phyloP scores from a whole-genome alignment of 768 basidiomycete genomes.

The Mrakia frigida region DNA sequence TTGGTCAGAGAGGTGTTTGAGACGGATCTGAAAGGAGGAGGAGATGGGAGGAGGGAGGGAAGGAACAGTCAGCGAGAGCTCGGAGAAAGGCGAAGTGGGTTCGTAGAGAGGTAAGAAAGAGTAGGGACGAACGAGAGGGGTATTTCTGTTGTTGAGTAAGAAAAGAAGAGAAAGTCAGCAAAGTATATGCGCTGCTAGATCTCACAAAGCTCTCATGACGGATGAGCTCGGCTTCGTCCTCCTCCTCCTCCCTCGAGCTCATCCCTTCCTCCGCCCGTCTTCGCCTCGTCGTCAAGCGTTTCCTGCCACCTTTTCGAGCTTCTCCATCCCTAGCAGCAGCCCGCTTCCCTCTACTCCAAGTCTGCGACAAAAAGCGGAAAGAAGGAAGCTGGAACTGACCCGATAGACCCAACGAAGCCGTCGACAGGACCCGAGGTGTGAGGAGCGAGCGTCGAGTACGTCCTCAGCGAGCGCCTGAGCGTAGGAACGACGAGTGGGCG shows the following conservation, averaged over 20 bases:
- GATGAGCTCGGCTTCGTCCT: background rate
- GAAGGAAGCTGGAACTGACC: conserved; percentile 3
- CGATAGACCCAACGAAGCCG: conserved; percentile 24
- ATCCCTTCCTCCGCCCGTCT: background rate
- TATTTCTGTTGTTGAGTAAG: conserved; percentile 12
- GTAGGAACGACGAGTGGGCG: background rate
- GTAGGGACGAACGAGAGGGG: conserved; percentile 17
- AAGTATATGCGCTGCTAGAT: background rate
- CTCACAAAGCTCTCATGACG: background rate
- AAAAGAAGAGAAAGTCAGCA: background rate
- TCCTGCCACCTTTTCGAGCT: too few relatives aligned
- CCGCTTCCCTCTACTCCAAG: background rate
- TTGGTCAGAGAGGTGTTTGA: conserved; percentile 59
- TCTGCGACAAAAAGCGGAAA: background rate
- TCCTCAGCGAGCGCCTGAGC: background rate
- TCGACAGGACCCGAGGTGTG: conserved; percentile 25
- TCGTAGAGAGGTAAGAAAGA: background rate
- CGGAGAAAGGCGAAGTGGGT: conserved; percentile 12
- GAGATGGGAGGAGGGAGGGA: conserved; percentile 19
- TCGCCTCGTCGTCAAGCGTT: too few relatives aligned
- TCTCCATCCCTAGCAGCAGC: background rate
- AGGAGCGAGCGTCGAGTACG: conserved; percentile 27
- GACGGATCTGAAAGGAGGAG: conserved; percentile 9
- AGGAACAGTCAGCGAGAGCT: conserved; percentile 18
- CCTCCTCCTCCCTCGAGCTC: background rate